Evolutionary conservation across 73 alveolate genomes (phyloP), one percentile per base, ranked within the genome.

Genomic region (Uronychia binucleata): DNA sequence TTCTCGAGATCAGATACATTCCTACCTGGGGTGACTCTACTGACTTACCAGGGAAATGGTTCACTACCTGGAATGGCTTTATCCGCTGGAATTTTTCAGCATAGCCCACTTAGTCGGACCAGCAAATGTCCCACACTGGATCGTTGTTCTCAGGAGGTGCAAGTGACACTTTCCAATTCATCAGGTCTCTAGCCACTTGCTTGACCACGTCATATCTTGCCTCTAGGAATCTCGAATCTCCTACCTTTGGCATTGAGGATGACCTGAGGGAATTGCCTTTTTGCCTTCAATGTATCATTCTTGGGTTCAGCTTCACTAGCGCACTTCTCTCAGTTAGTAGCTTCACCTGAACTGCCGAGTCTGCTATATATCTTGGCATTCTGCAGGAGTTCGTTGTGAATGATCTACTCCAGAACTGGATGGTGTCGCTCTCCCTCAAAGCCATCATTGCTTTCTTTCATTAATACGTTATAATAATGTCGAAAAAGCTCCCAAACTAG

Each of bases 31-130:
- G 78, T 88, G 57, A 82, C 94, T 97, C 86, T 96, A 94, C 78
- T 96, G 86, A 29, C 76, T 91, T 83, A 30, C 97, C 96, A 1
- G 98, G 99, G 78, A 94, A 96, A 81, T 96, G 99, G 85, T 96
- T 96, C 34, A 93, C 88, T 83, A 81, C 79, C 82, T 95, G 95
- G 80, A 85, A 85, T 83, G 94, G 97, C 59, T 84, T 85, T 82
- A 90, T 67, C 25, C 88, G 86, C 77, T 84, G 60, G n/a, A 90
- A 84, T 59, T 85, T 90, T 58, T 90, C 95, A 11, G 92, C 87
- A 26, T 80, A 76, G 33, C 83, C 79, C 1, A 59, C 92, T 0
- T 84, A 27, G 33, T 90, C 95, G 0, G 89, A 78, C 95, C 95
- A 90, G 26, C 83, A 33, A 0, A 90, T 78, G 58, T 90, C 91